A percentile compares a stretch with the other conserved stretches of the same genome.
These are phyloP conservation scores for Eragrostis nindensis DNA, from an alignment of 176 grass and related monocot species.

Conservation along the genomic window DNA sequence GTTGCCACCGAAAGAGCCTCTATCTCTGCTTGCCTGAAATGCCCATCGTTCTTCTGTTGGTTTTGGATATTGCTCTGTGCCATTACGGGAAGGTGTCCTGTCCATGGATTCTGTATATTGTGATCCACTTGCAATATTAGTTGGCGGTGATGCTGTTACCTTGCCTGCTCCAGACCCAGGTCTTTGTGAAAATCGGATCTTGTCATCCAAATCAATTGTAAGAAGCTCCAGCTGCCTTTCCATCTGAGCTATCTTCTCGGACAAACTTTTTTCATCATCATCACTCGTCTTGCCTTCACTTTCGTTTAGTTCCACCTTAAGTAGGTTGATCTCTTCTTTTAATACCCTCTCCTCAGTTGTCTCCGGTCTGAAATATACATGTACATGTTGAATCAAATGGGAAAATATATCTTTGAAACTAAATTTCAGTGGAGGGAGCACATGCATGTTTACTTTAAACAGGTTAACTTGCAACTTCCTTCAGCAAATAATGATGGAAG, in stretches of 20 bases:
- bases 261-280: conserved; percentile 27
- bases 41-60: conserved; percentile 58
- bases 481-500: background rate
- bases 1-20: conserved; percentile 50
- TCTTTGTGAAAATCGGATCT: conserved; percentile 51
- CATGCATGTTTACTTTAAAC: background rate
- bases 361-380: conserved; percentile 42
- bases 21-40: conserved; percentile 58
- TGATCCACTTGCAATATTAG: conserved; percentile 29
- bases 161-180: conserved; percentile 59
- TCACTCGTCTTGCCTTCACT: conserved; percentile 45
- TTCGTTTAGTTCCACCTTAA: conserved; percentile 41
- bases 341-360: conserved; percentile 46
- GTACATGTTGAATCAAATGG: conserved; percentile 19
- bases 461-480: conserved; percentile 6
- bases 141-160: conserved; percentile 16
- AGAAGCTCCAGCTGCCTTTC: conserved; percentile 52
- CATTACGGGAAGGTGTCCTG: conserved; percentile 35
- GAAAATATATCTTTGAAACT: background rate
- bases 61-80: conserved; percentile 42
- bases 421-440: background rate
- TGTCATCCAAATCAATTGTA: conserved; percentile 48
- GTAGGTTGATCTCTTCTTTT: conserved; percentile 50
- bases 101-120: conserved; percentile 28
- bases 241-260: conserved; percentile 42